Evolutionary conservation across 83 land plant genomes (phyloP).

Genomic region (Thuja plicata): DNA sequence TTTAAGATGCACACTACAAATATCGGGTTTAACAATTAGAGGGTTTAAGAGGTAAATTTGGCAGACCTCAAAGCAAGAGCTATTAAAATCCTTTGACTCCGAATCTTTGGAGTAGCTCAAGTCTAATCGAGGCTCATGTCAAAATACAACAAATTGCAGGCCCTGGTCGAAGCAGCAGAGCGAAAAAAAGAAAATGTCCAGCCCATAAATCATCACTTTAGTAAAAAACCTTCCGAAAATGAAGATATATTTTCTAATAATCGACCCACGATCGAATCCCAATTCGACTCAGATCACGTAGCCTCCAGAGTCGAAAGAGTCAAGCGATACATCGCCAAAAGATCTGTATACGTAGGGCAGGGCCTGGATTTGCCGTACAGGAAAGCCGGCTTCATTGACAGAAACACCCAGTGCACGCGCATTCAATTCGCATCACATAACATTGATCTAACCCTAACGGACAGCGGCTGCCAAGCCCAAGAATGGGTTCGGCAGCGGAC

Average conservation of each 20-base stretch:
- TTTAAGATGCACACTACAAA: too few species aligned
- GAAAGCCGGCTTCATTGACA: background rate
- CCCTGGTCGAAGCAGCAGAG: background rate
- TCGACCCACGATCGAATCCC: background rate
- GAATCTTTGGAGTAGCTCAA: background rate
- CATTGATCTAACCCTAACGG: background rate
- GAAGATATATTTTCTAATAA: background rate
- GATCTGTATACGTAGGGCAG: background rate
- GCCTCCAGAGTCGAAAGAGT: background rate
- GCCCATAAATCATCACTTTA: too few species aligned
- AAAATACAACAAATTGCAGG: background rate
- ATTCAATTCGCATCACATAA: background rate
- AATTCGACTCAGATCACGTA: background rate
- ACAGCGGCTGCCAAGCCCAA: background rate
- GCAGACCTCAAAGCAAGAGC: too few species aligned
- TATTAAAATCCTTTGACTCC: too few species aligned
- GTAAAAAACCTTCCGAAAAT: background rate
- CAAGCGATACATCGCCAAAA: background rate
- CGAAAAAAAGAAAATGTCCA: background rate
- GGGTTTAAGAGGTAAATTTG: too few species aligned
- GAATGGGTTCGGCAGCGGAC: background rate
- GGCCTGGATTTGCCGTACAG: background rate
- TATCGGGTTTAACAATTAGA: too few species aligned
- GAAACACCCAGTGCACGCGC: background rate
- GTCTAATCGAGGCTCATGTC: background rate